Conservation (phyloP, 352 stramenopile species). For the Globisporangium polare region DNA sequence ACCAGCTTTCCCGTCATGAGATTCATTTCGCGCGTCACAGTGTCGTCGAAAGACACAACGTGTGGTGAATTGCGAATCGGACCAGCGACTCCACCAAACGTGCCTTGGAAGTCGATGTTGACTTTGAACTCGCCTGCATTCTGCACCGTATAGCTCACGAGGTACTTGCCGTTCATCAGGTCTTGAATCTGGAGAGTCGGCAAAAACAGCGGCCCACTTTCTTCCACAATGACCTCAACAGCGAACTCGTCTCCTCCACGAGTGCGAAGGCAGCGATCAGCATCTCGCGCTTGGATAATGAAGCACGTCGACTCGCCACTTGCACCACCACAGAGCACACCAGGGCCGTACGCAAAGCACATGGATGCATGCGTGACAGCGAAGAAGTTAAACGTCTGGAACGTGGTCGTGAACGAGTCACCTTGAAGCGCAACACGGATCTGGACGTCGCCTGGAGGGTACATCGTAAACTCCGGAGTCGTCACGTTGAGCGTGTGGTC, state of each 20-base stretch:
- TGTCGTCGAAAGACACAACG: slow-evolving; percentile 70
- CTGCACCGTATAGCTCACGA: slow-evolving; percentile 88
- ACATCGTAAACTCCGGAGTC: slow-evolving; percentile 90
- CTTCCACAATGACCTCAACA: slow-evolving; percentile 59
- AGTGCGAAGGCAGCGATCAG: slow-evolving; percentile 65
- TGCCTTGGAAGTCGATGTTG: slow-evolving; percentile 89
- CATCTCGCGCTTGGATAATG: slow-evolving; percentile 85
- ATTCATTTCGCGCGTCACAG: slow-evolving; percentile 76
- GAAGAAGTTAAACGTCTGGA: slow-evolving; percentile 93
- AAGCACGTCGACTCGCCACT: slow-evolving; percentile 72
- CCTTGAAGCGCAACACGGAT: slow-evolving; percentile 89
- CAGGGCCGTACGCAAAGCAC: slow-evolving; percentile 93
- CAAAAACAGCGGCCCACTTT: slow-evolving; percentile 45
- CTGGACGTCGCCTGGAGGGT: slow-evolving; percentile 82
- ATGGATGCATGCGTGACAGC: slow-evolving; percentile 84
- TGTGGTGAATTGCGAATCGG: slow-evolving; percentile 91
- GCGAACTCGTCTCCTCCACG: slow-evolving; percentile 93
- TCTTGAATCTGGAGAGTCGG: slow-evolving; percentile 76
- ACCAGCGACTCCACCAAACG: slow-evolving; percentile 87
- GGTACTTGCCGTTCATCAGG: slow-evolving; percentile 91
- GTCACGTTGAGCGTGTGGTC: slow-evolving; percentile 86
- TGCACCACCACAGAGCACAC: slow-evolving; percentile 85
- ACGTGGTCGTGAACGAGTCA: slow-evolving; percentile 94
- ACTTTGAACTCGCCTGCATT: slow-evolving; percentile 84
- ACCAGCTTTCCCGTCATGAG: slow-evolving; percentile 80